These are phyloP conservation scores for Mycena leptocephala DNA, from an alignment of 768 basidiomycete species.

Conservation along the genomic window DNA sequence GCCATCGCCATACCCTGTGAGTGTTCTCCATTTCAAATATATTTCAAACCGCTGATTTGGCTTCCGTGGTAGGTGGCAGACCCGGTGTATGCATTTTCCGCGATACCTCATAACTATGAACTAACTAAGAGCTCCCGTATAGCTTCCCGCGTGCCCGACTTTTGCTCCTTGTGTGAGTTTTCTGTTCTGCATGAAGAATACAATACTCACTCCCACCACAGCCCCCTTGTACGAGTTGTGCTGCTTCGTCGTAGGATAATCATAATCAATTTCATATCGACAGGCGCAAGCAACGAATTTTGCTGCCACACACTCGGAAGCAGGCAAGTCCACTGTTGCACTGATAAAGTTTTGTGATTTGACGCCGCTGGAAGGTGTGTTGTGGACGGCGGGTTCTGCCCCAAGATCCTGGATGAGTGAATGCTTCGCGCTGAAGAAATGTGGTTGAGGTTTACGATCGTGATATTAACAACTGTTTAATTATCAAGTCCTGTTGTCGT, in stretches of 20 bases:
- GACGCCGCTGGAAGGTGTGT: no score
- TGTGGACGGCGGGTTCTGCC: no score
- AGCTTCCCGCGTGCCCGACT: not conserved
- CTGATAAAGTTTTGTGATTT: no score
- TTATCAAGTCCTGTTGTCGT: no score
- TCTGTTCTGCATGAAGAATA: not conserved
- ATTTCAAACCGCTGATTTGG: no score
- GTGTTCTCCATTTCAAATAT: no score
- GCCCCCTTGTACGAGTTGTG: not conserved
- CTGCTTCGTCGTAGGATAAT: not conserved
- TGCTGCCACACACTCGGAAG: not conserved
- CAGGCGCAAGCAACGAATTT: not conserved
- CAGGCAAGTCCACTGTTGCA: not conserved
- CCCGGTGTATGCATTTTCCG: not conserved
- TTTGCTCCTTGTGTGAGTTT: not conserved
- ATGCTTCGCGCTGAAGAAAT: no score
- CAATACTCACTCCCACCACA: not conserved
- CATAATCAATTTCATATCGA: not conserved
- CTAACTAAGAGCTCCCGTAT: not conserved
- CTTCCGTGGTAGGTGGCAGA: not conserved
- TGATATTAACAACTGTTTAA: no score
- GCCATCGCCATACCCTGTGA: not conserved
- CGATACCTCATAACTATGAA: not conserved
- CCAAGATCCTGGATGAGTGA: no score
- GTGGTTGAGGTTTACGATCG: no score